phyloP scores from a whole-genome alignment of 1,139 yeast genomes.

The Suhomyces wounanorum region DNA sequence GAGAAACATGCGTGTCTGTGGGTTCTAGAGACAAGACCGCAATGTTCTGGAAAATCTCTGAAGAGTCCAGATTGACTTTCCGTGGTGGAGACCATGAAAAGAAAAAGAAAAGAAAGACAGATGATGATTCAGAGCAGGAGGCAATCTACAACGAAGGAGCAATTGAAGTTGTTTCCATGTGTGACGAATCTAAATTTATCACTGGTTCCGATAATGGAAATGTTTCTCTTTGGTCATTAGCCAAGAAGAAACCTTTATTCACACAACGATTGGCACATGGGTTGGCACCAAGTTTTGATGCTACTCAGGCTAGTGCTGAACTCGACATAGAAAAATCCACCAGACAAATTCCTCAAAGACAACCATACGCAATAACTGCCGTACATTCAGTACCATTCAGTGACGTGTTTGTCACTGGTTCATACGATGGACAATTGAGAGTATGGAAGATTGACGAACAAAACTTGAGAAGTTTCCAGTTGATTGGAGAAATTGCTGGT shows the following conservation, averaged over 20 bases:
- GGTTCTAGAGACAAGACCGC: slow-evolving; percentile 95
- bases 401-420: slow-evolving; percentile 83
- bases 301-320: slow-evolving; percentile 72
- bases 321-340: slow-evolving; percentile 38
- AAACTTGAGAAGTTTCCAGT: slow-evolving; percentile 59
- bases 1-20: slow-evolving; percentile 92
- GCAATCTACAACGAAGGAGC: slow-evolving; percentile 75
- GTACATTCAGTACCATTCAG: slow-evolving; percentile 86
- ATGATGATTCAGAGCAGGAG: slow-evolving; percentile 27
- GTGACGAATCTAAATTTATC: slow-evolving; percentile 88
- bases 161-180: slow-evolving; percentile 86
- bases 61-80: slow-evolving; percentile 89
- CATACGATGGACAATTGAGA: slow-evolving; percentile 75
- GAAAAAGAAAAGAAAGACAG: slow-evolving; percentile 39
- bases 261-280: slow-evolving; percentile 80
- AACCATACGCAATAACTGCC: slow-evolving; percentile 86
- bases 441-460: slow-evolving; percentile 73
- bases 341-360: slow-evolving; percentile 62
- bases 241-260: slow-evolving; percentile 83
- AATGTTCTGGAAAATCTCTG: slow-evolving; percentile 94
- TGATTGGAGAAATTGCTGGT: slow-evolving; percentile 55
- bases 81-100: slow-evolving; percentile 77
- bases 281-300: slow-evolving; percentile 50
- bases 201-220: slow-evolving; percentile 96
- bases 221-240: slow-evolving; percentile 81